Evolutionary conservation across 2,329 filamentous ascomycete species (phyloP).

Genomic region (Phaeomoniella chlamydospora): DNA sequence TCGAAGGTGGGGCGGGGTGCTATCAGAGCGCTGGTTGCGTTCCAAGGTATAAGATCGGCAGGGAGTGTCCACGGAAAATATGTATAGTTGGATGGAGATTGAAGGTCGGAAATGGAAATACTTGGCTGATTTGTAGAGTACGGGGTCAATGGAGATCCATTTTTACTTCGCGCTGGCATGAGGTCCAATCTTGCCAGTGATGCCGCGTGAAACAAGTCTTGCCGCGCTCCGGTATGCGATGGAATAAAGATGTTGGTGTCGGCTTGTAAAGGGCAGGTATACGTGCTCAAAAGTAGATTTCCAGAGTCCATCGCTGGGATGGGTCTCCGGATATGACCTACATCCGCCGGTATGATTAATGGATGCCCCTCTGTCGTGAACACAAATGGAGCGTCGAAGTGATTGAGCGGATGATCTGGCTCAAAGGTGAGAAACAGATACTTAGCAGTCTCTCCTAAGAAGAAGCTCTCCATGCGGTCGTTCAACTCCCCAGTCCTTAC

Average conservation of each 20-base stretch:
- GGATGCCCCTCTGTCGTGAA: conserved; percentile 96
- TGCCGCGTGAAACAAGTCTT: conserved; percentile 78
- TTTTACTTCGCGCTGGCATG: conserved; percentile 44
- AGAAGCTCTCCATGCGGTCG: conserved; percentile 98
- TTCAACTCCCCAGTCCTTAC: conserved; percentile 70
- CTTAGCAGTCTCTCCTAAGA: conserved; percentile 89
- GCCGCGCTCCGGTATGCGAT: conserved; percentile 64
- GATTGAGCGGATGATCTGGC: conserved; percentile 71
- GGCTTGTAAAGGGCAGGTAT: conserved; percentile 54
- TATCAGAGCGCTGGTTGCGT: conserved; percentile 66
- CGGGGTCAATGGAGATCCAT: conserved; percentile 41
- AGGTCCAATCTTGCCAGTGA: conserved; percentile 69
- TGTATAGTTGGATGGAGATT: conserved; percentile 60
- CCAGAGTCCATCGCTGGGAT: conserved; percentile 5
- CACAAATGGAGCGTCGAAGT: conserved; percentile 72
- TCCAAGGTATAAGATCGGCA: conserved; percentile 52
- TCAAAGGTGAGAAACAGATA: conserved; percentile 91
- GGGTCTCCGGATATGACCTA: conserved; percentile 6
- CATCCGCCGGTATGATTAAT: conserved; percentile 57
- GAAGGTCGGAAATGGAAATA: conserved; percentile 37
- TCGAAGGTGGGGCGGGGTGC: conserved; percentile 57
- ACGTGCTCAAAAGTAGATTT: conserved; percentile 14
- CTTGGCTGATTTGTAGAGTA: conserved; percentile 40
- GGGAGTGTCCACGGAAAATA: conserved; percentile 92
- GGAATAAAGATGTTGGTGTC: conserved; percentile 49